Base-by-base conservation (phyloP, 495 filamentous ascomycete genomes). In the Podospora anserina region DNA sequence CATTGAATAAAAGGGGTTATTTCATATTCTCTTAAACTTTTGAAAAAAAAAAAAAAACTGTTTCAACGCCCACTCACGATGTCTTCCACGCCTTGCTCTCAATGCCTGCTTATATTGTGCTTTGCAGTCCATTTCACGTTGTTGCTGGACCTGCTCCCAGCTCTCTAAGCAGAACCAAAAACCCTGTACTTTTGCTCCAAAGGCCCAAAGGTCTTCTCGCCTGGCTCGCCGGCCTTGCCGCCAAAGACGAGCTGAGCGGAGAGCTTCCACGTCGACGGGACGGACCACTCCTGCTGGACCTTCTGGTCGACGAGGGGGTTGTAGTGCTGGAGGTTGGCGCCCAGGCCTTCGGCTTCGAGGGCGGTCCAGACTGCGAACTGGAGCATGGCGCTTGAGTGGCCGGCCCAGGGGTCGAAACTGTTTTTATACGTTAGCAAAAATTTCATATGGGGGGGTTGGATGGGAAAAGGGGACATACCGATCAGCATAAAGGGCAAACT, bases 301-400 rank as follows among this genome's bases (percentile, higher is more conserved):
- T 84, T 84, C 57, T 74, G 79, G 78, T 90, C 88, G 64, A 91
- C 77, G 61, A 90, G 72, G 1, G 89, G 84, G 83, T 89, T 90
- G 81, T 91, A 91, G 77, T 92, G 90, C 82, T 93, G 90, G 4
- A 93, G 82, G 80, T 88, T 92, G 75, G 84, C 86, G 58, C 89
- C 90, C 44, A 92, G 80, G 44, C 90, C 90, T 79, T 92, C 89
- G 67, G 83, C 81, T 78, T 89, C 87, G 53, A 93, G 82, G 0
- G 86, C 84, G 0, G 85, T 87, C 90, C 90, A 93, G 59, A 88
- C 65, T 23, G 82, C 79, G 79, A 81, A 87, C 78, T 92, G 89
- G 75, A 88, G 81, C 88, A 92, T 92, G 76, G 82, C 90, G 65
- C 78, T 81, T 55, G 82, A 83, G 77, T 92, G 88, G 54, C 80